Percentiles rank a stretch among this genome's conserved stretches.
Evolutionary conservation across 1,139 yeast species (phyloP).

Genomic region (Kodamaea fungicola): DNA sequence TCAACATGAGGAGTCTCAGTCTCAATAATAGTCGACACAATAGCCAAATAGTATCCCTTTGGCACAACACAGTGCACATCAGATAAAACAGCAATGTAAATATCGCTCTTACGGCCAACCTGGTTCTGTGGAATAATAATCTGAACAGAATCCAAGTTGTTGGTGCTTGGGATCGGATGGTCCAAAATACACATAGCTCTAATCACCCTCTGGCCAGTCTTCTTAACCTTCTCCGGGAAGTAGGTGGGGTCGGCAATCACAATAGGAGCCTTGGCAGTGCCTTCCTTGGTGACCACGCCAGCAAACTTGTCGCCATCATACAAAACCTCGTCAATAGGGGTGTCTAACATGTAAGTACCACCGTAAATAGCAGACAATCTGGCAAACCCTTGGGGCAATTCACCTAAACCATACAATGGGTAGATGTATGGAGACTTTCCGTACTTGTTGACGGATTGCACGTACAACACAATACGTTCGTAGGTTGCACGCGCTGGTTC

Average conservation of each 20-base stretch:
- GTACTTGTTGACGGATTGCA: constrained; percentile 87
- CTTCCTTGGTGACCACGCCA: constrained; percentile 90
- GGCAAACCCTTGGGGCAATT: constrained; percentile 97
- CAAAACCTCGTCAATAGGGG: constrained; percentile 86
- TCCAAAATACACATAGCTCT: constrained; percentile 93
- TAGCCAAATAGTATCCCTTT: constrained; percentile 87
- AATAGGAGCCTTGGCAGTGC: constrained; percentile 85
- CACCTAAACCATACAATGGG: constrained; percentile 96
- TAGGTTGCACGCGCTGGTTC: constrained; percentile 92
- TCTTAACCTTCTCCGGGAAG: constrained; percentile 85
- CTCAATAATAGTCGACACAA: constrained; percentile 91
- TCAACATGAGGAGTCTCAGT: constrained; percentile 92
- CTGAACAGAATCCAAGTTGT: constrained; percentile 85
- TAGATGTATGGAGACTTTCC: constrained; percentile 96
- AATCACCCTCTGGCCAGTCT: constrained; percentile 83
- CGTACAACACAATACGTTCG: constrained; percentile 80
- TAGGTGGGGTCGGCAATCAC: constrained; percentile 98
- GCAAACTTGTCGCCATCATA: constrained; percentile 70
- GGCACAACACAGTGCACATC: constrained; percentile 90
- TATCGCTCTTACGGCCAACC: constrained; percentile 88
- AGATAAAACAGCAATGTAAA: constrained; percentile 88
- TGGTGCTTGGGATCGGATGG: constrained; percentile 84
- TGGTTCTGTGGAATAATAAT: constrained; percentile 96
- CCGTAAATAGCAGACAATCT: constrained; percentile 96
- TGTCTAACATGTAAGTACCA: constrained; percentile 97